Percentiles rank a stretch among this genome's conserved stretches.
phyloP scores from a whole-genome alignment of 2,329 filamentous ascomycete species.

The Exutisphaerella laricina region DNA sequence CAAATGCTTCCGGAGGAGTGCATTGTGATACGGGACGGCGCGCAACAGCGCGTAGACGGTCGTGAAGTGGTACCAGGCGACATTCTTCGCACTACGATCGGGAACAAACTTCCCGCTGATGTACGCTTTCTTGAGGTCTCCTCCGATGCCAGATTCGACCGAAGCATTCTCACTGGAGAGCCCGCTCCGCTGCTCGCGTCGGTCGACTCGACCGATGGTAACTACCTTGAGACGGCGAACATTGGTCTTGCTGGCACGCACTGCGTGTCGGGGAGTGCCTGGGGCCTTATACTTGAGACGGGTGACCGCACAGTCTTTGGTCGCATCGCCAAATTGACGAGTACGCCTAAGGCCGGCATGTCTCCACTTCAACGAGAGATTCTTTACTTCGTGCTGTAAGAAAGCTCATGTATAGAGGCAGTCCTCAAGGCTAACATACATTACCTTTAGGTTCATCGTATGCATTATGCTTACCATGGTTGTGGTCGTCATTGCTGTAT shows the following conservation, averaged over 20 bases:
- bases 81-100: constrained; percentile 60
- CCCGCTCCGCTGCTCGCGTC: constrained; percentile 59
- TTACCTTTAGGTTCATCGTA: too few relatives aligned
- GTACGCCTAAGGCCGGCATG: constrained; percentile 60
- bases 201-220: constrained; percentile 62
- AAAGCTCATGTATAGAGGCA: too few relatives aligned
- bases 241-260: constrained; percentile 77
- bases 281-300: constrained; percentile 64
- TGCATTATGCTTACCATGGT: constrained; percentile 63
- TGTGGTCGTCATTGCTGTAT: constrained; percentile 48
- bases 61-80: constrained; percentile 66
- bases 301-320: constrained; percentile 71
- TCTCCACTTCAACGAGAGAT: constrained; percentile 69
- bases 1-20: constrained; percentile 73
- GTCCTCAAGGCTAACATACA: too few relatives aligned
- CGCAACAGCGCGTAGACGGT: constrained; percentile 33
- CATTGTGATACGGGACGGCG: constrained; percentile 57
- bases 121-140: constrained; percentile 64
- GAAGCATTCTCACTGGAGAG: constrained; percentile 63
- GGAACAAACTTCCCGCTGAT: constrained; percentile 70
- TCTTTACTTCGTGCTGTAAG: constrained; percentile 62
- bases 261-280: constrained; percentile 62
- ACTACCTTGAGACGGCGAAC: constrained; percentile 70
- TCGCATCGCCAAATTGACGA: constrained; percentile 64
- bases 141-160: constrained; percentile 65